These are phyloP conservation scores for Pisolithus microcarpus DNA, from an alignment of 768 basidiomycete genomes.

Conservation along the genomic window DNA sequence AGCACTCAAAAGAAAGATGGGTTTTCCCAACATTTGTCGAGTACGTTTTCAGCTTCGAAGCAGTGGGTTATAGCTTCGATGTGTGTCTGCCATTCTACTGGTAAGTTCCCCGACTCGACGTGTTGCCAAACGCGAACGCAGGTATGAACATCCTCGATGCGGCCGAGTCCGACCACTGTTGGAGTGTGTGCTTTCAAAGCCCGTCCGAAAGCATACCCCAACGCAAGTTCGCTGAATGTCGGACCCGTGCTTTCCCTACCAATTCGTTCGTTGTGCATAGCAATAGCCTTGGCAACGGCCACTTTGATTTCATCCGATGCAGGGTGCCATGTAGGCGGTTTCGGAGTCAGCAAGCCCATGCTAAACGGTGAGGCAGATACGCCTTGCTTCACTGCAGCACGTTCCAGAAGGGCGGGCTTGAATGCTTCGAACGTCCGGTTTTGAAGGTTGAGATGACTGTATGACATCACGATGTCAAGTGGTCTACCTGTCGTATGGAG, in stretches of 20 bases:
- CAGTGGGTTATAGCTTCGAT: conserved; percentile 29
- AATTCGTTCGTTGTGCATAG: conserved; percentile 30
- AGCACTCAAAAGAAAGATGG: conserved; percentile 24
- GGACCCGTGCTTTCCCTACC: conserved; percentile 21
- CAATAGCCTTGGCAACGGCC: conserved; percentile 35
- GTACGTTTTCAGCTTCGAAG: conserved; percentile 37
- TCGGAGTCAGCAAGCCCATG: conserved; percentile 69
- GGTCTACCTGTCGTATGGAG: conserved; percentile 59
- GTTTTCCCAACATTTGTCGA: conserved; percentile 72
- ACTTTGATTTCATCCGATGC: conserved; percentile 46
- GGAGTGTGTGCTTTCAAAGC: conserved; percentile 45
- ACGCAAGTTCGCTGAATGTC: conserved; percentile 53
- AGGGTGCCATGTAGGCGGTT: conserved; percentile 69
- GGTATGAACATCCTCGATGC: conserved; percentile 67
- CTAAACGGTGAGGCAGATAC: conserved; percentile 76
- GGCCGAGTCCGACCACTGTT: conserved; percentile 67
- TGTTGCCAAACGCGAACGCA: conserved; percentile 63
- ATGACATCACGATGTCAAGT: conserved; percentile 73
- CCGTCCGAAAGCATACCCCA: conserved; percentile 60
- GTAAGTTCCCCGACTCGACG: conserved; percentile 34
- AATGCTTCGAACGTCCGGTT: conserved; percentile 56
- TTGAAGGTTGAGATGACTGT: conserved; percentile 74
- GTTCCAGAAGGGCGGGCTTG: conserved; percentile 46
- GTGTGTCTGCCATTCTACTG: conserved; percentile 36
- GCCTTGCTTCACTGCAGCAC: conserved; percentile 62